phyloP scores from a whole-genome alignment of 2,329 filamentous ascomycete genomes.

The Cladosporium sp. region DNA sequence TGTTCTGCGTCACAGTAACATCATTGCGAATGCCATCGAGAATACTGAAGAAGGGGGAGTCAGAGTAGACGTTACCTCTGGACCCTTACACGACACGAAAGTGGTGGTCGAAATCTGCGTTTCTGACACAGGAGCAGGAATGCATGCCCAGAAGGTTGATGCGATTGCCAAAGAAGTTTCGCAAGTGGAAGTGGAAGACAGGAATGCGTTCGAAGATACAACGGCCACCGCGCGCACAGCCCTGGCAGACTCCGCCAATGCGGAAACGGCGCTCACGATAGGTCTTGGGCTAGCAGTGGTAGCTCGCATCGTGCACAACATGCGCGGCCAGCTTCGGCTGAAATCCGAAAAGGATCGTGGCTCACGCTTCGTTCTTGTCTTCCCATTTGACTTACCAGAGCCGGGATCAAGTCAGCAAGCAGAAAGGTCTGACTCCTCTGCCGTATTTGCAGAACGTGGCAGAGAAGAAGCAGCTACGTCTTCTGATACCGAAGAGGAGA shows the following conservation, averaged over 20 bases:
- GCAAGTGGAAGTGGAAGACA: conserved; percentile 58
- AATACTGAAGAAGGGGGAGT: conserved; percentile 67
- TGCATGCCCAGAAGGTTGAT: conserved; percentile 54
- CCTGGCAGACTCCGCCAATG: too few relatives aligned
- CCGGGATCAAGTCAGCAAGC: too few relatives aligned
- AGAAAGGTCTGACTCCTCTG: too few relatives aligned
- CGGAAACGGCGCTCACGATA: conserved; percentile 52
- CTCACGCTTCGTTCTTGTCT: conserved; percentile 74
- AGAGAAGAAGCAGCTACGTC: too few relatives aligned
- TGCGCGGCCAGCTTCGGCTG: conserved; percentile 80
- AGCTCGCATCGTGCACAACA: conserved; percentile 75
- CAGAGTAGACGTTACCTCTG: conserved; percentile 66
- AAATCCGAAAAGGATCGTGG: conserved; percentile 80
- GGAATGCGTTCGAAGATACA: too few relatives aligned
- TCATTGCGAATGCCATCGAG: conserved; percentile 93
- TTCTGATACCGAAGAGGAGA: too few relatives aligned
- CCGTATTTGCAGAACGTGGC: too few relatives aligned
- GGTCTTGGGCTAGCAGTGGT: conserved; percentile 82
- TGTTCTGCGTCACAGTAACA: conserved; percentile 89
- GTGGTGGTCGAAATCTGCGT: conserved; percentile 70
- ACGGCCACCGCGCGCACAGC: too few relatives aligned
- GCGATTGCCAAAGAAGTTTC: conserved; percentile 57
- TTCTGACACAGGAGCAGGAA: conserved; percentile 69
- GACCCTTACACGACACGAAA: conserved; percentile 47
- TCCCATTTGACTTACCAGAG: conserved; percentile 72